Conservation (phyloP, 2,329 filamentous ascomycete species). For the Trichothecium sympodiale region DNA sequence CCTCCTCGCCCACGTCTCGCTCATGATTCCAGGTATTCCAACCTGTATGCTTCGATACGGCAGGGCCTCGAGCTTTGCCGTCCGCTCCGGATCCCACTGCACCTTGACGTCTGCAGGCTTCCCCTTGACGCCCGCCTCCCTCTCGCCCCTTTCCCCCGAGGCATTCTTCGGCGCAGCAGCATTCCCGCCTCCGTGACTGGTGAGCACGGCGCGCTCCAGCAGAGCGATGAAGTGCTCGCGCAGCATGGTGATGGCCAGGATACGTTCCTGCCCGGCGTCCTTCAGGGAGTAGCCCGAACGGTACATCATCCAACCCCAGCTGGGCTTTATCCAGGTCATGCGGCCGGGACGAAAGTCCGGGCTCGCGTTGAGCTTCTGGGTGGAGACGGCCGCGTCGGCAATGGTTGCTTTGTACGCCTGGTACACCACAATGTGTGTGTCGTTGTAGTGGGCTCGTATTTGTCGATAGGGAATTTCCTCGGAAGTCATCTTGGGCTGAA, state of each 20-base stretch:
- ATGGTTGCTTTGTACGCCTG: conserved; percentile 47
- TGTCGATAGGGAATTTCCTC: conserved; percentile 27
- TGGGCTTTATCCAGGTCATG: conserved; percentile 58
- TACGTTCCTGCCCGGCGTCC: conserved; percentile 38
- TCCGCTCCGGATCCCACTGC: conserved; percentile 54
- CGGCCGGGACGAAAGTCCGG: conserved; percentile 38
- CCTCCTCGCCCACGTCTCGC: conserved; percentile 33
- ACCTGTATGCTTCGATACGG: conserved; percentile 49
- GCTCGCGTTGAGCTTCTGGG: conserved; percentile 41
- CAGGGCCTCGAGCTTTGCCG: conserved; percentile 30
- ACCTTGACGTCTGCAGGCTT: conserved; percentile 33
- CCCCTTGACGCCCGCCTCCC: conserved; percentile 9
- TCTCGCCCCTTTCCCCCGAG: too few species aligned
- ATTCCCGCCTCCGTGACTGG: conserved; percentile 12
- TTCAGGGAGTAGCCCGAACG: conserved; percentile 50
- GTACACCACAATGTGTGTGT: conserved; percentile 46
- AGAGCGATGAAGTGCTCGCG: conserved; percentile 37
- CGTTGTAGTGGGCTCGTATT: conserved; percentile 40
- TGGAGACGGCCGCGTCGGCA: conserved; percentile 36
- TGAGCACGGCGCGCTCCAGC: conserved; percentile 24
- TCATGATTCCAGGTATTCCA: conserved; percentile 38
- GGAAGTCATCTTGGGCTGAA: conserved; percentile 10
- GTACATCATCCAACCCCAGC: conserved; percentile 55
- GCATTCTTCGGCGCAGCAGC: not conserved
- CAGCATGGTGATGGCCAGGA: conserved; percentile 46